A percentile compares a stretch with the other conserved stretches of the same genome.
phyloP scores from a whole-genome alignment of 2,329 filamentous ascomycete genomes.

The Exserohilum rostratum region DNA sequence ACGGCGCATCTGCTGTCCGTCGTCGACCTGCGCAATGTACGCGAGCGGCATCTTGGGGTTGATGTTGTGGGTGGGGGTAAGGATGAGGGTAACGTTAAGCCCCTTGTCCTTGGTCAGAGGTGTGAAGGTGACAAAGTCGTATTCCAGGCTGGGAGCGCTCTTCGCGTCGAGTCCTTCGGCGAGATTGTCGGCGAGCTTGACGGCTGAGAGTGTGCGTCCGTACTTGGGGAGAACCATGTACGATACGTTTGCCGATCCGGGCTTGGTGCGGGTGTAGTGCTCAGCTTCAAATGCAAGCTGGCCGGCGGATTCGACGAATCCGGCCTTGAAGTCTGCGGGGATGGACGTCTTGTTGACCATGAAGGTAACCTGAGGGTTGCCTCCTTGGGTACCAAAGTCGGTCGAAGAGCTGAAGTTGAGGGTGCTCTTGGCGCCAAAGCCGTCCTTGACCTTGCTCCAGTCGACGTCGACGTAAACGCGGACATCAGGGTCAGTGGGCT shows the following conservation, averaged over 20 bases:
- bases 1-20: conserved; percentile 46
- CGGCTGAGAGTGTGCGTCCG: conserved; percentile 45
- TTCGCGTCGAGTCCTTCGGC: conserved; percentile 35
- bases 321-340: conserved; percentile 39
- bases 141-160: conserved; percentile 43
- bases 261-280: conserved; percentile 44
- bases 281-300: conserved; percentile 47
- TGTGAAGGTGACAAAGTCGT: conserved; percentile 47
- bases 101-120: conserved; percentile 38
- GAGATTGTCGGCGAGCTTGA: conserved; percentile 39
- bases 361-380: conserved; percentile 37
- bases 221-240: conserved; percentile 43
- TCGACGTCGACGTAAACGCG: conserved; percentile 48
- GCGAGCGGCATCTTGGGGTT: conserved; percentile 57
- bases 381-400: conserved; percentile 48
- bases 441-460: conserved; percentile 37
- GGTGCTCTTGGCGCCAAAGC: conserved; percentile 35
- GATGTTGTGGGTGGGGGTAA: conserved; percentile 57
- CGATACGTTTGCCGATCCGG: conserved; percentile 30
- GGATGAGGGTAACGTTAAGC: conserved; percentile 50
- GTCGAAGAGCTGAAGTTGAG: conserved; percentile 44
- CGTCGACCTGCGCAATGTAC: conserved; percentile 59
- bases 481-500: conserved; percentile 39
- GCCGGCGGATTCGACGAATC: conserved; percentile 45
- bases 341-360: conserved; percentile 44